Percentiles rank a stretch among this genome's conserved stretches.
Evolutionary conservation across 2,329 filamentous ascomycete genomes (phyloP).

Genomic region (Lasiodiplodia hormozganensis): DNA sequence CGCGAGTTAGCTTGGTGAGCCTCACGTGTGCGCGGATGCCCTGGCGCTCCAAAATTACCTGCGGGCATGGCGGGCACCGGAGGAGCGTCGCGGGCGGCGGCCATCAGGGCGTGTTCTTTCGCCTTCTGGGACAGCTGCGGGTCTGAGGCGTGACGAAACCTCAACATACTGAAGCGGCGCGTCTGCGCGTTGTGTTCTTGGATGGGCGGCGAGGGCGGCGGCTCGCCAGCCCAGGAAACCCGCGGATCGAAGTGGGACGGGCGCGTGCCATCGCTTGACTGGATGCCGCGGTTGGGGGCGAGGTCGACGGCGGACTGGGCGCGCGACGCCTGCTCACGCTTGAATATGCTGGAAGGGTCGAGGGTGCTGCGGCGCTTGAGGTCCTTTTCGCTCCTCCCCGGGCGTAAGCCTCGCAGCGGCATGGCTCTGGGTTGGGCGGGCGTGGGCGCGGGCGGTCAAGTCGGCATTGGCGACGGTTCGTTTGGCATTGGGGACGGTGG

Average conservation of each 20-base stretch:
- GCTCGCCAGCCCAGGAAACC: conserved; percentile 36
- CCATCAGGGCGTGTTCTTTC: conserved; percentile 70
- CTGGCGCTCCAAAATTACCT: conserved; percentile 34
- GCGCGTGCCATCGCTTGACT: conserved; percentile 45
- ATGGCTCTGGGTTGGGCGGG: conserved; percentile 40
- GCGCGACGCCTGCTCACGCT: conserved; percentile 39
- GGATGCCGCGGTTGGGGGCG: conserved; percentile 34
- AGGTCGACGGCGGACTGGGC: conserved; percentile 40
- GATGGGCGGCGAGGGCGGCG: conserved; percentile 41
- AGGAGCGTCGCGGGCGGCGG: conserved; percentile 51
- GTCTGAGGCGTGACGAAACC: conserved; percentile 91
- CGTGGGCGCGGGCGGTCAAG: conserved; percentile 26
- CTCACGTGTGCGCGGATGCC: conserved; percentile 20
- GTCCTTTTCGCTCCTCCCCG: conserved; percentile 49
- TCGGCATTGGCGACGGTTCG: conserved; percentile 28
- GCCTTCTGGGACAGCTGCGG: conserved; percentile 81
- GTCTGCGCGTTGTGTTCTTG: conserved; percentile 48
- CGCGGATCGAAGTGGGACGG: conserved; percentile 35
- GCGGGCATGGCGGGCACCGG: conserved; percentile 52
- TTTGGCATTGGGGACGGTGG: conserved; percentile 17
- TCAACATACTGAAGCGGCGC: conserved; percentile 71
- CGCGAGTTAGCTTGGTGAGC: conserved; percentile 37
- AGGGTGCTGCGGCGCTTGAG: conserved; percentile 54
- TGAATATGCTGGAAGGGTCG: conserved; percentile 48
- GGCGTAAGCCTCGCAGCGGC: conserved; percentile 48